A percentile compares a stretch with the other conserved stretches of the same genome.
phyloP scores from a whole-genome alignment of 805 yeast species.

The Cyberlindnera suaveolens region DNA sequence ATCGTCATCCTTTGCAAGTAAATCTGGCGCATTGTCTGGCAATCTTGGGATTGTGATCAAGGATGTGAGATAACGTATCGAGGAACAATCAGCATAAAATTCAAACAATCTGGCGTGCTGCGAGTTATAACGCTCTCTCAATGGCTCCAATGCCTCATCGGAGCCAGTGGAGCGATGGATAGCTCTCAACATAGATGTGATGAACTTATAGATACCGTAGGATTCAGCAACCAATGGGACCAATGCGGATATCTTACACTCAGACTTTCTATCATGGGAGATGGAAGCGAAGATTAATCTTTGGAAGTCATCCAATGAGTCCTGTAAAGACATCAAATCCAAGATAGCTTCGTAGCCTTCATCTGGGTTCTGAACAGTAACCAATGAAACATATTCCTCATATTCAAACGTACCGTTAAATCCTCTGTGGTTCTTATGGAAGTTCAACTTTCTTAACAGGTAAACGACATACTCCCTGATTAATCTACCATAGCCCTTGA shows the following conservation, averaged over 20 bases:
- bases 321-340: constrained; percentile 83
- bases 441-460: constrained; percentile 65
- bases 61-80: constrained; percentile 73
- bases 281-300: constrained; percentile 69
- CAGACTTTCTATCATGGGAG: constrained; percentile 50
- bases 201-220: constrained; percentile 86
- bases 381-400: constrained; percentile 85
- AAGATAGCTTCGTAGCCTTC: constrained; percentile 89
- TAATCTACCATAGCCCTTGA: constrained; percentile 57
- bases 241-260: constrained; percentile 79
- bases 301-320: constrained; percentile 72
- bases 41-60: constrained; percentile 68
- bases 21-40: constrained; percentile 32
- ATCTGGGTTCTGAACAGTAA: constrained; percentile 87
- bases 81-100: constrained; percentile 85
- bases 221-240: constrained; percentile 89
- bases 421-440: constrained; percentile 80
- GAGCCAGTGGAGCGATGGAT: constrained; percentile 68
- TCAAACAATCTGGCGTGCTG: constrained; percentile 59
- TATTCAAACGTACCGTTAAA: constrained; percentile 95
- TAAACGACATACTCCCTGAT: constrained; percentile 72
- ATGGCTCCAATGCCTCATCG: constrained; percentile 70
- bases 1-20: constrained; percentile 23
- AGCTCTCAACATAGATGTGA: constrained; percentile 87
- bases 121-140: constrained; percentile 61